Evolutionary conservation across 768 basidiomycete genomes (phyloP), one percentile per base, ranked within the genome.

Genomic region (Kwoniella heveanensis): DNA sequence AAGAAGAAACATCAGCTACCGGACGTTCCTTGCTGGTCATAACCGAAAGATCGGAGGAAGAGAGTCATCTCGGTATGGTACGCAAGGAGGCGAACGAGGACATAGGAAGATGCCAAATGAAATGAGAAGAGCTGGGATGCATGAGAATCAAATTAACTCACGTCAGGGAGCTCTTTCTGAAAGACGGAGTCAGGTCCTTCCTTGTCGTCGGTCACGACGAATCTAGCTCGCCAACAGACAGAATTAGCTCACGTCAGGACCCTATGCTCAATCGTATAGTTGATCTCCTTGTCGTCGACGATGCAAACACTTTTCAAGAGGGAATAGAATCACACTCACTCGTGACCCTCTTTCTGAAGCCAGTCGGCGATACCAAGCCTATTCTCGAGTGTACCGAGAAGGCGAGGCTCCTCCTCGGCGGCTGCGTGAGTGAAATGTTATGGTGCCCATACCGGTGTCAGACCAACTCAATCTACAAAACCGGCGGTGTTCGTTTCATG

Each of bases 181-280:
- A 92, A 91, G 70, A 85, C 87, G 59, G 88, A 89, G 78, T 88
- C 84, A 8, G 88, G 82, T 26, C 91, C 91, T 76, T 92, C 91
- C 80, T 92, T 92, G 83, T 85, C 86, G 80, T 87, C 87, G 24
- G 88, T 87, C 53, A 90, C 90, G 62, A 92, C 81, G 67, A 85
- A 59, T 50, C 73, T 75, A 52, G 10, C 17, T 10, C 8, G 17
- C 17, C 27, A 29, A 4, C 27, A 12, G 24, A 12, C 49, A 24
- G 6, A 12, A 22, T 15, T 27, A 9, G 22, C 51, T 22, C n/a
- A 50, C 25, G 25, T 54, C n/a, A 24, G 15, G 27, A 13, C 8
- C 25, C 6, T 15, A 22, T 17, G 32, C n/a, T n/a, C n/a, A n/a
- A n/a, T n/a, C n/a, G n/a, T n/a, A n/a, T n/a, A n/a, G n/a, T n/a